A percentile compares a stretch with the other conserved stretches of the same genome.
Conservation (phyloP, 768 basidiomycete genomes). For the Mycena floridula region DNA sequence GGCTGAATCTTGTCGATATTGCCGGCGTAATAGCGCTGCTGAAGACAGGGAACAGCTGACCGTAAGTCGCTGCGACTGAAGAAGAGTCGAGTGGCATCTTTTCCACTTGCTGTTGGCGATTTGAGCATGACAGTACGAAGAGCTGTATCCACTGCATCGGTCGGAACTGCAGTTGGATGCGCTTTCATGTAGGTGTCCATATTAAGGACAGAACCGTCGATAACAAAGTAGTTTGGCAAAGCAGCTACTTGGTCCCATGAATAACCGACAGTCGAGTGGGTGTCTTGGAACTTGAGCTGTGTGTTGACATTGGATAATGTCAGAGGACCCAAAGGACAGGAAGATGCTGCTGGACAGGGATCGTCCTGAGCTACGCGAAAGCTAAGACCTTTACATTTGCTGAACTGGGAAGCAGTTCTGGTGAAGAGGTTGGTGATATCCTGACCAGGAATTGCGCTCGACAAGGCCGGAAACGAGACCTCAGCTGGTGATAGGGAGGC, state of each 20-base stretch:
- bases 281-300: constrained; percentile 59
- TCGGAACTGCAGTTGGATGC: constrained; percentile 59
- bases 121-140: constrained; percentile 67
- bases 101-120: constrained; percentile 50
- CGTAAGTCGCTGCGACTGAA: constrained; percentile 61
- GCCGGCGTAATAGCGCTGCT: constrained; percentile 84
- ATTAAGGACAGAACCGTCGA: constrained; percentile 94
- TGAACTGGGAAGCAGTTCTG: constrained; percentile 59
- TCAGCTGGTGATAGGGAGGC: constrained; percentile 38
- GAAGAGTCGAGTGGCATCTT: constrained; percentile 88
- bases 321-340: constrained; percentile 65
- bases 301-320: constrained; percentile 50
- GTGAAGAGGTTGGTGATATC: constrained; percentile 89
- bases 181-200: constrained; percentile 78
- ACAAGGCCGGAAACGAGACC: constrained; percentile 51
- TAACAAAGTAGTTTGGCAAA: constrained; percentile 73
- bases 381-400: constrained; percentile 53
- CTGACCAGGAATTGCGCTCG: constrained; percentile 58
- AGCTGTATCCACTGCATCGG: constrained; percentile 76
- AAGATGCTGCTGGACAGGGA: constrained; percentile 55
- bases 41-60: constrained; percentile 72
- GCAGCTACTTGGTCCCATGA: constrained; percentile 82
- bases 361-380: constrained; percentile 69
- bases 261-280: constrained; percentile 73
- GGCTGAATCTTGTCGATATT: constrained; percentile 96